Conservation (phyloP, 768 basidiomycete genomes). For the Phylloporus rhodoxanthus region DNA sequence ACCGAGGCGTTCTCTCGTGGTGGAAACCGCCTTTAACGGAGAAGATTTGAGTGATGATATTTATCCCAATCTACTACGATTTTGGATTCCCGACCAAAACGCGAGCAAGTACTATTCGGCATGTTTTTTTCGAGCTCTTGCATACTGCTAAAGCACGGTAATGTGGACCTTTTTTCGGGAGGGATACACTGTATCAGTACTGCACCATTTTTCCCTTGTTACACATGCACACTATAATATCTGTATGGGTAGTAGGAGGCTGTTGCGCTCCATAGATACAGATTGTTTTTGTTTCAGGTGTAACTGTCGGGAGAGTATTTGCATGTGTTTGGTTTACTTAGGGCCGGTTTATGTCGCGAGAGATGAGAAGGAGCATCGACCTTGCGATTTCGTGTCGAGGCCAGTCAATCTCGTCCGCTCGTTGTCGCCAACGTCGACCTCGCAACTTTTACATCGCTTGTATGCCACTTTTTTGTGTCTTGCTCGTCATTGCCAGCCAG, state of each 20-base stretch:
- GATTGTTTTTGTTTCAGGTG: background rate
- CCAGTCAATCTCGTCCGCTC: conserved; percentile 25
- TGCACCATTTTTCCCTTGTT: conserved; percentile 14
- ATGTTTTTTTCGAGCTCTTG: conserved; percentile 19
- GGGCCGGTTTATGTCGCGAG: conserved; percentile 29
- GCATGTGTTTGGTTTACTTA: conserved; percentile 30
- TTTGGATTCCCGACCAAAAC: conserved; percentile 12
- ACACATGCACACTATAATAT: conserved; percentile 25
- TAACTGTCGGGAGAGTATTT: conserved; percentile 12
- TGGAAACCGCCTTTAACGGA: conserved; percentile 38
- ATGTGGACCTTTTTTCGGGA: conserved; percentile 19
- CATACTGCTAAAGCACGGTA: conserved; percentile 28
- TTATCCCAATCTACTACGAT: background rate
- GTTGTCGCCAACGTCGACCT: conserved; percentile 28
- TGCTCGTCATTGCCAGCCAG: background rate
- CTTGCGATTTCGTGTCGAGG: conserved; percentile 25
- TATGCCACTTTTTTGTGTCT: conserved; percentile 12
- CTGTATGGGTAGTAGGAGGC: conserved; percentile 18
- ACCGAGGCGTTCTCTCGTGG: conserved; percentile 50
- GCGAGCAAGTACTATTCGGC: background rate
- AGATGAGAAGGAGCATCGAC: conserved; percentile 14
- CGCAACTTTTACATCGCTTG: conserved; percentile 12
- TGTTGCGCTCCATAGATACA: background rate
- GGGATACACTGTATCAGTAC: conserved; percentile 31
- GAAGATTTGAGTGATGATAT: conserved; percentile 23